Evolutionary conservation across 2,329 filamentous ascomycete species (phyloP).

Genomic region (Myriosclerotinia curreyana): DNA sequence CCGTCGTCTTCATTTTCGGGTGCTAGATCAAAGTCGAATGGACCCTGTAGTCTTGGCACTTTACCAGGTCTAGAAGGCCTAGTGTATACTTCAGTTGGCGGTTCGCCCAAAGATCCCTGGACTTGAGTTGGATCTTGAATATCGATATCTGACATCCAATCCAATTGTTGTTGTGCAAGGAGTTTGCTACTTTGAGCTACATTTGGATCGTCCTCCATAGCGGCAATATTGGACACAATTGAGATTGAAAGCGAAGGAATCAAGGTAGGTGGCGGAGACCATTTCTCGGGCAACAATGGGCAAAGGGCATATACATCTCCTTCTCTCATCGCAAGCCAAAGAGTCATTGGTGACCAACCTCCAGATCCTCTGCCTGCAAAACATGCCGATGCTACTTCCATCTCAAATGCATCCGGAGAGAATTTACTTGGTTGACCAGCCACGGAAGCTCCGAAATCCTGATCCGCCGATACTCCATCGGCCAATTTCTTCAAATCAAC

Average conservation of each 20-base stretch:
- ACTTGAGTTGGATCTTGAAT: slow-evolving; percentile 58
- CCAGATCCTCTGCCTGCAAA: slow-evolving; percentile 68
- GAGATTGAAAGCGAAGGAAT: slow-evolving; percentile 80
- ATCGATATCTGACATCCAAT: slow-evolving; percentile 66
- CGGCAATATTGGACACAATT: slow-evolving; percentile 70
- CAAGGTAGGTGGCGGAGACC: slow-evolving; percentile 73
- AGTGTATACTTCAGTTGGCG: slow-evolving; percentile 53
- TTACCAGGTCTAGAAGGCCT: slow-evolving; percentile 56
- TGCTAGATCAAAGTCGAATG: slow-evolving; percentile 54
- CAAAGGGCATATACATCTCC: slow-evolving; percentile 93
- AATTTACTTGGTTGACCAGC: slow-evolving; percentile 76
- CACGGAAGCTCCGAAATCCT: slow-evolving; percentile 76
- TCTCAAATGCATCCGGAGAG: slow-evolving; percentile 84
- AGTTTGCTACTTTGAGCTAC: slow-evolving; percentile 53
- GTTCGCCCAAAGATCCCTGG: slow-evolving; percentile 50
- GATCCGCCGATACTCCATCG: slow-evolving; percentile 76
- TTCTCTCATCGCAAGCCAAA: slow-evolving; percentile 94
- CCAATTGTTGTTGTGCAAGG: slow-evolving; percentile 61
- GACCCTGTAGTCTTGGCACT: slow-evolving; percentile 60
- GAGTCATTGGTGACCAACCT: slow-evolving; percentile 92
- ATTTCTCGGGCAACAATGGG: slow-evolving; percentile 81
- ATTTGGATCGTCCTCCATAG: slow-evolving; percentile 57
- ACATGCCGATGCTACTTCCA: slow-evolving; percentile 87
- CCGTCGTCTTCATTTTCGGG: slow-evolving; percentile 52
- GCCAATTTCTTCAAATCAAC: slow-evolving; percentile 87